A percentile compares a stretch with the other conserved stretches of the same genome.
These are phyloP conservation scores for Mariannaea sp. DNA, from an alignment of 2,329 filamentous ascomycete genomes.

Conservation along the genomic window DNA sequence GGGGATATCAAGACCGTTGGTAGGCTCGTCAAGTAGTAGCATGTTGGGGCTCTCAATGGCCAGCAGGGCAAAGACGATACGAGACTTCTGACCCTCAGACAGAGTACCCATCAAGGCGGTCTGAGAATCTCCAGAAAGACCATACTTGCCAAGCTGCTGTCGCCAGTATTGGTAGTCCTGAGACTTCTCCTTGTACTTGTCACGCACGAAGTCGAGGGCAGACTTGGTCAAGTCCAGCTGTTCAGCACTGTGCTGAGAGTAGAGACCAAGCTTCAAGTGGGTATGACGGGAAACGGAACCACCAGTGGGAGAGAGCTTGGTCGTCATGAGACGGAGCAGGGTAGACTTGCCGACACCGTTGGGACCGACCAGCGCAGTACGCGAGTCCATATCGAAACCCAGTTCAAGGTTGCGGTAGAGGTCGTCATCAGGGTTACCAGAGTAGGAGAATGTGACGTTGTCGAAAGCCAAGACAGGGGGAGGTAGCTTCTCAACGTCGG, in stretches of 20 bases:
- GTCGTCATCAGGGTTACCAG: conserved; percentile 84
- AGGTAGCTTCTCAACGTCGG: conserved; percentile 98
- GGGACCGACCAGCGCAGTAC: conserved; percentile 93
- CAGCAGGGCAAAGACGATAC: conserved; percentile 96
- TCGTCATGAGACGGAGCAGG: conserved; percentile 93
- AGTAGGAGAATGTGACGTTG: conserved; percentile 97
- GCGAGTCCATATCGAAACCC: conserved; percentile 99
- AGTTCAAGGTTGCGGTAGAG: conserved; percentile 96
- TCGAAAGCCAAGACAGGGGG: conserved; percentile 96
- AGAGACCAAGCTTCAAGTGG: conserved; percentile 96
- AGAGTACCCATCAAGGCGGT: conserved; percentile 97
- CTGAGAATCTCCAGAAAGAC: conserved; percentile 89
- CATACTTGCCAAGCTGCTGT: conserved; percentile 94
- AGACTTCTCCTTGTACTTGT: conserved; percentile 86
- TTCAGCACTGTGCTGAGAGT: conserved; percentile 98
- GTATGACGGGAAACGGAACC: conserved; percentile 90
- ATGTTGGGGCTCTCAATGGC: conserved; percentile 98
- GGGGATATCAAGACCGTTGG: conserved; percentile 98
- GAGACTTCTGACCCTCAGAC: conserved; percentile 95
- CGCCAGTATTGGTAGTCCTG: conserved; percentile 99
- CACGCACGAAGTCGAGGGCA: conserved; percentile 93
- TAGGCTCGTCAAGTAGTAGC: conserved; percentile 96
- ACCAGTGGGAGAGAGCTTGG: conserved; percentile 82
- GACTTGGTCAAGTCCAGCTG: conserved; percentile 99
- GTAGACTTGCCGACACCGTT: conserved; percentile 99